Percentiles rank a stretch among this genome's conserved stretches.
These are phyloP conservation scores for Trichosanthes cucumerina DNA, from an alignment of 306 rosid genomes.

Conservation along the genomic window DNA sequence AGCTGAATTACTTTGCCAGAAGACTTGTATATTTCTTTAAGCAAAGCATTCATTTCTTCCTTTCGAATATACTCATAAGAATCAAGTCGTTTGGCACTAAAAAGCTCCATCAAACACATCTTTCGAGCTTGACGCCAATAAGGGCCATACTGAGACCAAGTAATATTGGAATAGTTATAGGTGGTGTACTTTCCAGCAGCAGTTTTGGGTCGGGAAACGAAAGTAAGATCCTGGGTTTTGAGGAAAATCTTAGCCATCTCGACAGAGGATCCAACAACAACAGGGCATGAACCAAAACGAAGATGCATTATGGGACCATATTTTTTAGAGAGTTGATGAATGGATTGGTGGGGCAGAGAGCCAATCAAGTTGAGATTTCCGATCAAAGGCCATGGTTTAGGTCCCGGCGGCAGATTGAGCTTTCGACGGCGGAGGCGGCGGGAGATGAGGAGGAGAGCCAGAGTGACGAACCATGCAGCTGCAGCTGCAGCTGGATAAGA, in stretches of 20 bases:
- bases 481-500: constrained; percentile 28
- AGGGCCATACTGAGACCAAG: neutral
- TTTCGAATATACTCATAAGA: constrained; percentile 60
- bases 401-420: constrained; percentile 61
- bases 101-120: constrained; percentile 52
- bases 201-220: too few species aligned
- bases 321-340: constrained; percentile 39
- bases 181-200: too few species aligned
- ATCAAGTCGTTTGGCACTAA: constrained; percentile 42
- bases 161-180: neutral
- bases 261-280: too few species aligned
- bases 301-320: constrained; percentile 29
- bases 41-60: constrained; percentile 31
- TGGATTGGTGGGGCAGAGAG: constrained; percentile 49
- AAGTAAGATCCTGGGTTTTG: too few species aligned
- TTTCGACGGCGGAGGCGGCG: constrained; percentile 23
- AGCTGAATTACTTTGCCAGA: constrained; percentile 11
- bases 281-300: too few species aligned
- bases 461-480: constrained; percentile 29
- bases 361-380: constrained; percentile 80
- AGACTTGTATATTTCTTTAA: constrained; percentile 18
- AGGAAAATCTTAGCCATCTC: too few species aligned
- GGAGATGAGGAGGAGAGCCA: constrained; percentile 37
- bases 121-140: constrained; percentile 16
- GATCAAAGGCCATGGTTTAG: constrained; percentile 74